phyloP scores from a whole-genome alignment of 768 basidiomycete genomes.

The Sporobolomyces roseus region DNA sequence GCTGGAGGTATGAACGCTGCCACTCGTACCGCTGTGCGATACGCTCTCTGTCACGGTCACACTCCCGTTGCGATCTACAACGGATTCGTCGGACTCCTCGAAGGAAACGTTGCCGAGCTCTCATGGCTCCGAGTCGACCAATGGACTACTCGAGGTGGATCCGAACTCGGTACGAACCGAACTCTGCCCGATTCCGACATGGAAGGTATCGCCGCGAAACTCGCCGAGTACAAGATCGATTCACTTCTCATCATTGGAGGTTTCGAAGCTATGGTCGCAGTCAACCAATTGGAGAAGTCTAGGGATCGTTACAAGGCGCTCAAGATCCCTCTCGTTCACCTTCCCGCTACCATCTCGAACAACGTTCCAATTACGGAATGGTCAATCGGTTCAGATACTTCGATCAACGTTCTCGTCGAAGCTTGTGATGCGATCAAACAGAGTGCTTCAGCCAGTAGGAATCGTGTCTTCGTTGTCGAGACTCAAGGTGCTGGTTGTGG shows the following conservation, averaged over 20 bases:
- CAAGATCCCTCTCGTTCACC: slow-evolving; percentile 86
- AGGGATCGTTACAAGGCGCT: slow-evolving; percentile 81
- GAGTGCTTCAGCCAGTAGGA: slow-evolving; percentile 90
- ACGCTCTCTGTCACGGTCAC: slow-evolving; percentile 80
- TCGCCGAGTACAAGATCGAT: slow-evolving; percentile 78
- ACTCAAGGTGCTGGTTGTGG: slow-evolving; percentile 97
- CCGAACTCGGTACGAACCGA: slow-evolving; percentile 95
- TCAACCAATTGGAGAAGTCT: slow-evolving; percentile 73
- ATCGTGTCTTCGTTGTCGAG: slow-evolving; percentile 95
- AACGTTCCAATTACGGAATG: slow-evolving; percentile 97
- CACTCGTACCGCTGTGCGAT: slow-evolving; percentile 86
- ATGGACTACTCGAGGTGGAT: slow-evolving; percentile 94
- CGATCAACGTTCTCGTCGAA: slow-evolving; percentile 91
- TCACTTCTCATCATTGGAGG: slow-evolving; percentile 86
- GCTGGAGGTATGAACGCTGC: slow-evolving; percentile 99
- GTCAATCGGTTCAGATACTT: slow-evolving; percentile 93
- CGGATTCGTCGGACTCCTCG: slow-evolving; percentile 89
- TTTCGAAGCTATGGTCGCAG: slow-evolving; percentile 84
- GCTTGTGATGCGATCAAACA: slow-evolving; percentile 99
- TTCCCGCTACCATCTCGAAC: slow-evolving; percentile 88
- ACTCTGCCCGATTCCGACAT: slow-evolving; percentile 78
- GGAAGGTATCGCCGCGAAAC: slow-evolving; percentile 80
- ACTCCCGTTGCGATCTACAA: slow-evolving; percentile 89
- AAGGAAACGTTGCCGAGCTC: slow-evolving; percentile 77
- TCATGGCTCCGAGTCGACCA: slow-evolving; percentile 96